A percentile compares a stretch with the other conserved stretches of the same genome.
Evolutionary conservation across 2,329 filamentous ascomycete genomes (phyloP).

Genomic region (Colletotrichum tropicale): DNA sequence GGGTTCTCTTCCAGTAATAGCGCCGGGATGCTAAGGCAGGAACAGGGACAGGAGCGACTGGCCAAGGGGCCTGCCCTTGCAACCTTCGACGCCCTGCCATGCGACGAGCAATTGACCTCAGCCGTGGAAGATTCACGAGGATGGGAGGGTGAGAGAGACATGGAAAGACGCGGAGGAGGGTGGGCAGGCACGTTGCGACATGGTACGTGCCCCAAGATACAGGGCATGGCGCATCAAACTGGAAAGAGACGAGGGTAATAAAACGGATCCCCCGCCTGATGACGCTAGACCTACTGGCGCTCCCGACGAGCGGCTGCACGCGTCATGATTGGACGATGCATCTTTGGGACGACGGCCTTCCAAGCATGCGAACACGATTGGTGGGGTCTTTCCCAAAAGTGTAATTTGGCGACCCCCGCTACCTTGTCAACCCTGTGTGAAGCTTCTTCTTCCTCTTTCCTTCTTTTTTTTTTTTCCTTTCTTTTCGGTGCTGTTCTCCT

Average conservation of each 20-base stretch:
- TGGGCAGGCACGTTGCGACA: background rate
- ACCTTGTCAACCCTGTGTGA: background rate
- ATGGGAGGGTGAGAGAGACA: background rate
- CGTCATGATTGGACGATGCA: slow-evolving; percentile 12
- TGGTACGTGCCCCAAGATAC: background rate
- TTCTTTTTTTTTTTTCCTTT: background rate
- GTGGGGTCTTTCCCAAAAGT: background rate
- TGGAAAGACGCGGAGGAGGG: background rate
- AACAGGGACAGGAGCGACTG: background rate
- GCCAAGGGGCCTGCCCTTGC: background rate
- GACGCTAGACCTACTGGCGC: background rate
- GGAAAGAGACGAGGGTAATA: background rate
- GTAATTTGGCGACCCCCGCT: background rate
- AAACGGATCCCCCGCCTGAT: background rate
- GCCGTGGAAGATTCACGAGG: background rate
- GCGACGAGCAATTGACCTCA: background rate
- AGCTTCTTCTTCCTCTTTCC: background rate
- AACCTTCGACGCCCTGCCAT: background rate
- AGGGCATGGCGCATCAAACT: background rate
- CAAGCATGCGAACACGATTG: slow-evolving; percentile 2
- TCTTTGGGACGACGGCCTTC: background rate
- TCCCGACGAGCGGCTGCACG: background rate
- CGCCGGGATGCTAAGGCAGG: slow-evolving; percentile 10
- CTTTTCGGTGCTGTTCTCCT: background rate
- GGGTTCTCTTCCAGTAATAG: slow-evolving; percentile 4